Evolutionary conservation across 371 early-diverging fungal species (phyloP).

Genomic region (Enterospora canceri): DNA sequence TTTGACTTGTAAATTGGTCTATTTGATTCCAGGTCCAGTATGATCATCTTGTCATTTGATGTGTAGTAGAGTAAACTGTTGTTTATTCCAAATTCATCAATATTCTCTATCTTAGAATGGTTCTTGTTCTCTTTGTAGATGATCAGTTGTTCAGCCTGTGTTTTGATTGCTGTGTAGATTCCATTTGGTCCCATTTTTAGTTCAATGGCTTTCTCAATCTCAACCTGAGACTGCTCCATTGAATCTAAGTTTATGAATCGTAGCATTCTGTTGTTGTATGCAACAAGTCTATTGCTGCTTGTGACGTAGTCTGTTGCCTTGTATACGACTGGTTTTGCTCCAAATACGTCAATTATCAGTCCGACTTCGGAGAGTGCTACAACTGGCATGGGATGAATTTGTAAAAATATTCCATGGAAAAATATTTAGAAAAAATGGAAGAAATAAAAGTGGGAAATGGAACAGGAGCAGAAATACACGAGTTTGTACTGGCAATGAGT

Average conservation of each 20-base stretch:
- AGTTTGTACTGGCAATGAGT: background rate
- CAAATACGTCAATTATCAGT: slow-evolving; percentile 51
- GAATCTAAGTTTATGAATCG: slow-evolving; percentile 16
- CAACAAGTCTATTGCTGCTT: slow-evolving; percentile 32
- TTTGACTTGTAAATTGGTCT: background rate
- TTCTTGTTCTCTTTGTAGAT: slow-evolving; percentile 13
- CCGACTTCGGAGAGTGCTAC: slow-evolving; percentile 42
- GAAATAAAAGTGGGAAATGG: background rate
- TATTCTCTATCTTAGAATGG: slow-evolving; percentile 1
- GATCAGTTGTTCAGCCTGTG: slow-evolving; percentile 12
- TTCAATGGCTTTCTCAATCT: slow-evolving; percentile 24
- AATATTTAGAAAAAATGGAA: slow-evolving; percentile 1
- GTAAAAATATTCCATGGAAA: slow-evolving; percentile 6
- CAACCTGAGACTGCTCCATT: background rate
- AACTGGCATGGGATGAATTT: slow-evolving; percentile 41
- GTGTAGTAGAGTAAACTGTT: slow-evolving; percentile 28
- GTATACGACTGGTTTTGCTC: slow-evolving; percentile 15
- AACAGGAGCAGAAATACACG: background rate
- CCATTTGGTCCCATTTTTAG: slow-evolving; percentile 42
- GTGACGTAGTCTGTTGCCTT: slow-evolving; percentile 23
- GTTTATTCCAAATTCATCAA: slow-evolving; percentile 23
- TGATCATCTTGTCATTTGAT: slow-evolving; percentile 9
- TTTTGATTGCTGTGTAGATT: slow-evolving; percentile 11
- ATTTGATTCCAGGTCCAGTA: slow-evolving; percentile 4
- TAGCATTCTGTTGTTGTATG: slow-evolving; percentile 5